A percentile compares a stretch with the other conserved stretches of the same genome.
phyloP scores from a whole-genome alignment of 2,329 filamentous ascomycete species.

The Huntiella abstrusa region DNA sequence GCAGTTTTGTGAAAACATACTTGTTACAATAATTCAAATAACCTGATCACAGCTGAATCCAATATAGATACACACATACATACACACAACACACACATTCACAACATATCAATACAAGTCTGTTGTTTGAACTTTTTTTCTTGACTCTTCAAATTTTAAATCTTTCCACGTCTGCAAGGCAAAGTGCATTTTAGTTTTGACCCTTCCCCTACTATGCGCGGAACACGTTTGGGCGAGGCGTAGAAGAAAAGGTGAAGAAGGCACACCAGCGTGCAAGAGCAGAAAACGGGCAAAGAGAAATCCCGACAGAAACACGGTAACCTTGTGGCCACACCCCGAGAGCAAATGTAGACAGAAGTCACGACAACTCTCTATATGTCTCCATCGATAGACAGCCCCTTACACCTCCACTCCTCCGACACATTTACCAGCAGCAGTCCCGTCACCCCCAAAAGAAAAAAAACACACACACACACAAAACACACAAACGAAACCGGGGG shows the following conservation, averaged over 20 bases:
- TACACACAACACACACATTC: no score
- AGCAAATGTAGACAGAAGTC: background rate
- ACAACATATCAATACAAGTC: background rate
- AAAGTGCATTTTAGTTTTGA: slow-evolving; percentile 1
- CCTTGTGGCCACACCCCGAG: background rate
- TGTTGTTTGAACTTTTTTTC: slow-evolving; percentile 12
- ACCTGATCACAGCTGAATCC: background rate
- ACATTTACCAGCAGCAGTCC: no score
- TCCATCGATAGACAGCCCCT: no score
- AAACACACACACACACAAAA: slow-evolving; percentile 1
- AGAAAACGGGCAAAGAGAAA: no score
- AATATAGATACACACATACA: background rate
- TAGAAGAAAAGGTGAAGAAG: background rate
- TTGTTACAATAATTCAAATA: background rate
- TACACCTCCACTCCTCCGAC: no score
- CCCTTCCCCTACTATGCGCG: no score
- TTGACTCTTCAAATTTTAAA: slow-evolving; percentile 9
- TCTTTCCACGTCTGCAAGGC: slow-evolving; percentile 9
- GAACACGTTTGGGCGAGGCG: background rate
- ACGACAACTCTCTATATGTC: no score
- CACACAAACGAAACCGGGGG: background rate
- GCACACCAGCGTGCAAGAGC: background rate
- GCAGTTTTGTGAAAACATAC: background rate
- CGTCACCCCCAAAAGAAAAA: slow-evolving; percentile 3
- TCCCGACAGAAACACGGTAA: background rate